A percentile compares a stretch with the other conserved stretches of the same genome.
Evolutionary conservation across 169 alveolate genomes (phyloP).

Genomic region (Perkinsus olseni): DNA sequence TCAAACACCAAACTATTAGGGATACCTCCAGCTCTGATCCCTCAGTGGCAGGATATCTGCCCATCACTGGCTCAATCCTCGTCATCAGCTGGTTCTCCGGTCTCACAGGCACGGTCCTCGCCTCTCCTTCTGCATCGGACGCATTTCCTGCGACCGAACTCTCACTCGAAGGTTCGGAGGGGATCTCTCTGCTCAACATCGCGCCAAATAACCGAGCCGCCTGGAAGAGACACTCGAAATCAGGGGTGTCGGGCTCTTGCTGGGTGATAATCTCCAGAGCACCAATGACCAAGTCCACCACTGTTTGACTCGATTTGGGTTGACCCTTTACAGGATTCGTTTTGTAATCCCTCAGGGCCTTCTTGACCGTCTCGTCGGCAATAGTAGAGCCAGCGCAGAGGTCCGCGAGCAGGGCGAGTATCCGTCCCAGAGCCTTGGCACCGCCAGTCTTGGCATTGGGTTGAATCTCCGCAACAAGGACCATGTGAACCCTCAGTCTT

Average conservation of each 20-base stretch:
- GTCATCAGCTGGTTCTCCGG: background rate
- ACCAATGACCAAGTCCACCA: background rate
- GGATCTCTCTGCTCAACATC: background rate
- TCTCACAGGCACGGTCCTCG: background rate
- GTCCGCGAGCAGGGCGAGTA: background rate
- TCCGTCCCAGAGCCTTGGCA: background rate
- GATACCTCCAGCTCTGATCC: background rate
- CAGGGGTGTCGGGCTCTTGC: background rate
- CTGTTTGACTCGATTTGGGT: background rate
- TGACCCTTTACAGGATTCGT: background rate
- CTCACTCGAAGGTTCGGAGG: background rate
- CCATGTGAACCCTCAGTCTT: background rate
- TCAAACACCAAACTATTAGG: background rate
- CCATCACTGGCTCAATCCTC: background rate
- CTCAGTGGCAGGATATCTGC: background rate
- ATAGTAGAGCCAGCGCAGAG: background rate
- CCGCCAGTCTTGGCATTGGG: background rate
- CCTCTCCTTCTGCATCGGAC: background rate
- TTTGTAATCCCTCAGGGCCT: background rate
- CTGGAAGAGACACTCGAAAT: background rate
- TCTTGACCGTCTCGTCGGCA: background rate
- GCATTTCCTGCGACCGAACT: background rate
- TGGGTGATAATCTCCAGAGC: background rate
- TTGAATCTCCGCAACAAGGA: background rate
- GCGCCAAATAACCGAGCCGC: background rate